Base-by-base conservation (phyloP, 768 basidiomycete genomes). In the Trichaptum fuscoviolaceum region DNA sequence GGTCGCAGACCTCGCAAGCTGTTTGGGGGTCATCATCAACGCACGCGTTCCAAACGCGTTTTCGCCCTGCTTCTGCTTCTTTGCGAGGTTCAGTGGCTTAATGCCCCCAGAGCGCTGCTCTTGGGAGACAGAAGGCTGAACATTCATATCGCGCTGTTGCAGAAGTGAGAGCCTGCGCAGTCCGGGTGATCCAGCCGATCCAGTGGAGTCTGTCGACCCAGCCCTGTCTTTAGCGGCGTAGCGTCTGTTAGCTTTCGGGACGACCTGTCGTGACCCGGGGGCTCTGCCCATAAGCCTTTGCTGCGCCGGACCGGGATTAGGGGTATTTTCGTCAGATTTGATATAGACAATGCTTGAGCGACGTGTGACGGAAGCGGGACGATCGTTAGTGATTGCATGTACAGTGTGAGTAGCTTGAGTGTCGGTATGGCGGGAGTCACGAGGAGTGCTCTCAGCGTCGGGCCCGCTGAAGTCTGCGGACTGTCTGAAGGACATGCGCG, bases 341-440 rank as follows among this genome's bases (percentile, higher is more conserved):
- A 87, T 84, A 76, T 89, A 88, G 67, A 83, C 77, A 75, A 89
- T 86, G 71, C 85, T 87, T 65, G 88, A 86, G 71, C 84, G 84
- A 70, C 82, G 81, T 15, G 66, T 69, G 25, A 71, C 61, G 71
- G 69, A 62, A 69, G 64, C 69, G 74, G 70, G 65, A n/a, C 36
- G 24, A 34, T 66, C 61, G 26, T 63, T 27, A 23, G 60, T 65
- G 23, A 58, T 67, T 58, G 24, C 64, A 61, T 58, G 35, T 36
- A 68, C 66, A 63, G 69, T 68, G n/a, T 68, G 57, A 64, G 60
- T 63, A 62, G 70, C 67, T 68, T 73, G 66, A 64, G 69, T 66
- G 72, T 67, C 65, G 69, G 67, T 73, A 57, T 78, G 72, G 66
- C 79, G 75, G 25, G 75, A 77, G 67, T 84, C 85, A 69, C 85